Conservation (phyloP, 169 alveolate genomes). For the Plasmodium reichenowi region DNA sequence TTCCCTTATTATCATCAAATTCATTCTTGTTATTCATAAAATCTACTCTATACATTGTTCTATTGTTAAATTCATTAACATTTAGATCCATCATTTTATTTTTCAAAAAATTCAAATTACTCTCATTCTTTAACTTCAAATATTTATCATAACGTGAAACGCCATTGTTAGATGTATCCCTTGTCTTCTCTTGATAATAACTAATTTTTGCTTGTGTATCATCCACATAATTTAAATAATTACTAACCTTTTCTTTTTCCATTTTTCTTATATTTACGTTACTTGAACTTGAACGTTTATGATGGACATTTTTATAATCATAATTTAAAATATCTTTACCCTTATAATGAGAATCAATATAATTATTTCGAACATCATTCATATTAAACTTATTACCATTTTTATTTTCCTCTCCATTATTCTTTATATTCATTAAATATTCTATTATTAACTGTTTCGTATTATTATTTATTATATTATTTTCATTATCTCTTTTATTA, state of each 20-base stretch:
- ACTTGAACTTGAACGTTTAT: slow-evolving; percentile 66
- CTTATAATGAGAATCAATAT: slow-evolving; percentile 30
- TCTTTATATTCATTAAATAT: slow-evolving; percentile 45
- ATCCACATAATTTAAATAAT: slow-evolving; percentile 48
- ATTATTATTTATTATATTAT: slow-evolving; percentile 10
- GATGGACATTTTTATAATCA: slow-evolving; percentile 37
- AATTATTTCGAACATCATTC: slow-evolving; percentile 7
- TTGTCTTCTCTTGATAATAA: slow-evolving; percentile 22
- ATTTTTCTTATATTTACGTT: slow-evolving; percentile 49
- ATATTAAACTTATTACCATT: slow-evolving; percentile 2
- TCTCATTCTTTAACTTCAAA: slow-evolving; percentile 30
- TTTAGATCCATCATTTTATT: neutral
- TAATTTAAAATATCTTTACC: slow-evolving; percentile 13
- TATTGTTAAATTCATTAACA: neutral
- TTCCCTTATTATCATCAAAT: neutral
- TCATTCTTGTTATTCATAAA: neutral
- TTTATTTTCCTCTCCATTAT: slow-evolving; percentile 19
- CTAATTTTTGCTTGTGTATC: slow-evolving; percentile 58
- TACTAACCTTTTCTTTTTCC: slow-evolving; percentile 16
- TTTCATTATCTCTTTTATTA: slow-evolving; percentile 18
- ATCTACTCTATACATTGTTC: neutral
- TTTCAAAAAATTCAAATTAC: neutral
- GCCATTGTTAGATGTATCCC: neutral
- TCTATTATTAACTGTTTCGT: slow-evolving; percentile 20
- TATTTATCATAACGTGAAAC: slow-evolving; percentile 63